These are phyloP conservation scores for Pyrenophora seminiperda DNA, from an alignment of 2,329 filamentous ascomycete species.

Conservation along the genomic window DNA sequence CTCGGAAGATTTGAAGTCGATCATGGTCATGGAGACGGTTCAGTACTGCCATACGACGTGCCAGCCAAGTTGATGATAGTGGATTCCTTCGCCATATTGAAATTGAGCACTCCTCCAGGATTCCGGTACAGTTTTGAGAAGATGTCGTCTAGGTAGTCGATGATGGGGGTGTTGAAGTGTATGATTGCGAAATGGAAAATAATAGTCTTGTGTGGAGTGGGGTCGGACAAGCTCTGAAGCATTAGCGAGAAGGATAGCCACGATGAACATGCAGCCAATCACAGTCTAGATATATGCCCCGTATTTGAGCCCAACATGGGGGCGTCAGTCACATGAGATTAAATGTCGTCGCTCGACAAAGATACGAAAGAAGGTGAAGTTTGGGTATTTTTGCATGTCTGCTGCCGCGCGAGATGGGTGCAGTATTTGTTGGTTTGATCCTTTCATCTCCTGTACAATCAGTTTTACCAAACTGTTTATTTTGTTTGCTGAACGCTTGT, in stretches of 20 bases:
- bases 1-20: too few relatives aligned
- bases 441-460: too few relatives aligned
- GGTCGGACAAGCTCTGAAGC: constrained; percentile 6
- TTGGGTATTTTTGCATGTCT: constrained; percentile 29
- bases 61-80: too few relatives aligned
- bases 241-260: constrained; percentile 11
- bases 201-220: constrained; percentile 9
- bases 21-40: too few relatives aligned
- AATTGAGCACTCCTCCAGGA: too few relatives aligned
- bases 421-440: too few relatives aligned
- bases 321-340: too few relatives aligned
- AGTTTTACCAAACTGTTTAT: too few relatives aligned
- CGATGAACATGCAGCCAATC: constrained; percentile 1
- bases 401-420: neutral
- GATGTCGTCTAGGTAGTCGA: neutral
- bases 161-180: neutral
- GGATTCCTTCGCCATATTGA: too few relatives aligned
- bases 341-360: neutral
- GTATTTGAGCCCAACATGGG: neutral
- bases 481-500: too few relatives aligned
- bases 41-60: too few relatives aligned
- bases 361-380: constrained; percentile 8
- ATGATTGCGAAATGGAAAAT: constrained; percentile 4
- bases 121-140: neutral
- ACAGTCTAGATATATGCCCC: neutral